phyloP scores from a whole-genome alignment of 2,329 filamentous ascomycete species.

The Exophiala sp. region DNA sequence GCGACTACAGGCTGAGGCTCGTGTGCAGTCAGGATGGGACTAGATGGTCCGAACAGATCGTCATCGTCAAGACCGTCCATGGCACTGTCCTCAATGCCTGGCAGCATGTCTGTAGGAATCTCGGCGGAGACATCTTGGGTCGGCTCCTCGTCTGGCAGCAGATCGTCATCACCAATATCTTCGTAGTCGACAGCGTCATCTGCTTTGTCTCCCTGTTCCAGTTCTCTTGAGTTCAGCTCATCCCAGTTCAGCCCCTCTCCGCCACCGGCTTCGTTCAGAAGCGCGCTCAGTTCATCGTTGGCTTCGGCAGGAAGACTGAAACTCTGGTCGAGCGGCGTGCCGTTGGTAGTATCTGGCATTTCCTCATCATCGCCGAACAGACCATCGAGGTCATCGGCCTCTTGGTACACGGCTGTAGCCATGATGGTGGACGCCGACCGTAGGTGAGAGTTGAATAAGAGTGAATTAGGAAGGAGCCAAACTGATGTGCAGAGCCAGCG shows the following conservation, averaged over 20 bases:
- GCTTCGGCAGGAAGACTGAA: slow-evolving; percentile 16
- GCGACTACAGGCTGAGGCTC: slow-evolving; percentile 4
- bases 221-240: slow-evolving; percentile 24
- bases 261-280: slow-evolving; percentile 34
- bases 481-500: not conserved
- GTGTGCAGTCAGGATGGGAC: slow-evolving; percentile 13
- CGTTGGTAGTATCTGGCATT: slow-evolving; percentile 5
- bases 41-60: slow-evolving; percentile 29
- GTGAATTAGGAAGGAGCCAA: slow-evolving; percentile 2
- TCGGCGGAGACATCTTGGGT: slow-evolving; percentile 21
- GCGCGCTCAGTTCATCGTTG: slow-evolving; percentile 28
- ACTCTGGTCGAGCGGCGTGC: slow-evolving; percentile 18
- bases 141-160: slow-evolving; percentile 66
- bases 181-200: slow-evolving; percentile 89
- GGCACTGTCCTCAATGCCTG: slow-evolving; percentile 50
- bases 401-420: slow-evolving; percentile 22
- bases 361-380: slow-evolving; percentile 24
- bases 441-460: slow-evolving; percentile 6
- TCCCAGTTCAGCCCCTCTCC: slow-evolving; percentile 25
- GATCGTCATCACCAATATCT: slow-evolving; percentile 87
- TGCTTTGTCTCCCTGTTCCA: slow-evolving; percentile 68
- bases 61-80: slow-evolving; percentile 50
- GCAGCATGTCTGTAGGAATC: slow-evolving; percentile 16
- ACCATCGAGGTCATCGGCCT: slow-evolving; percentile 25
- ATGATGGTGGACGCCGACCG: slow-evolving; percentile 2